Conservation (phyloP, 768 basidiomycete species). For the Cytidiella melzeri region DNA sequence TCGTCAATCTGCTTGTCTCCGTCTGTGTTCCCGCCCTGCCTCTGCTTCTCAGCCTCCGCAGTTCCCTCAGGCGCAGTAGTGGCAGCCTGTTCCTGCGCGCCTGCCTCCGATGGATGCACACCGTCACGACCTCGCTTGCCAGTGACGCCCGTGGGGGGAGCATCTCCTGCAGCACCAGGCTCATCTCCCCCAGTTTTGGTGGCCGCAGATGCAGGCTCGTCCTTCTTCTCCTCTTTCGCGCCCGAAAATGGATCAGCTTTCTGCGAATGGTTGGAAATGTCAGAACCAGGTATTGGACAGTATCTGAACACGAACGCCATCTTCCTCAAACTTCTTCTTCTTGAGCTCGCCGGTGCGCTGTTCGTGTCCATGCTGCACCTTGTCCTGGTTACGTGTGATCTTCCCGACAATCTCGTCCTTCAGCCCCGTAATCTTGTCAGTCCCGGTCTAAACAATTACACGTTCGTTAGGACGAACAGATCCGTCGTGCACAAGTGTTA, state of each 20-base stretch:
- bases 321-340: slow-evolving; percentile 29
- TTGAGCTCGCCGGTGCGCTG: slow-evolving; percentile 35
- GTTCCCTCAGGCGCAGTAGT: slow-evolving; percentile 23
- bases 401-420: slow-evolving; percentile 37
- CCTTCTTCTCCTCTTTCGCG: slow-evolving; percentile 5
- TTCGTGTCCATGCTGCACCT: slow-evolving; percentile 33
- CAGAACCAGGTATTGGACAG: too few relatives aligned
- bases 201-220: not conserved
- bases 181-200: not conserved
- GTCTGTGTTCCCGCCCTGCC: slow-evolving; percentile 12
- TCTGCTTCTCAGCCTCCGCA: slow-evolving; percentile 15
- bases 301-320: slow-evolving; percentile 7
- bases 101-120: slow-evolving; percentile 14
- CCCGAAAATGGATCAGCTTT: slow-evolving; percentile 4
- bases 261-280: not conserved
- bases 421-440: slow-evolving; percentile 32
- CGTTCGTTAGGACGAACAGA: too few relatives aligned
- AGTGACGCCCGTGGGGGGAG: slow-evolving; percentile 4
- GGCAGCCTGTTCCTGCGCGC: slow-evolving; percentile 19
- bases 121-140: slow-evolving; percentile 8
- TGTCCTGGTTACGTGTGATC: slow-evolving; percentile 29
- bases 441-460: slow-evolving; percentile 19
- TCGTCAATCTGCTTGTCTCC: slow-evolving; percentile 12
- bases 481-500: not conserved
- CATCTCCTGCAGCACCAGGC: slow-evolving; percentile 1